Evolutionary conservation across 208 protist genomes (phyloP).

Genomic region (Trypanosomatidae sp.): DNA sequence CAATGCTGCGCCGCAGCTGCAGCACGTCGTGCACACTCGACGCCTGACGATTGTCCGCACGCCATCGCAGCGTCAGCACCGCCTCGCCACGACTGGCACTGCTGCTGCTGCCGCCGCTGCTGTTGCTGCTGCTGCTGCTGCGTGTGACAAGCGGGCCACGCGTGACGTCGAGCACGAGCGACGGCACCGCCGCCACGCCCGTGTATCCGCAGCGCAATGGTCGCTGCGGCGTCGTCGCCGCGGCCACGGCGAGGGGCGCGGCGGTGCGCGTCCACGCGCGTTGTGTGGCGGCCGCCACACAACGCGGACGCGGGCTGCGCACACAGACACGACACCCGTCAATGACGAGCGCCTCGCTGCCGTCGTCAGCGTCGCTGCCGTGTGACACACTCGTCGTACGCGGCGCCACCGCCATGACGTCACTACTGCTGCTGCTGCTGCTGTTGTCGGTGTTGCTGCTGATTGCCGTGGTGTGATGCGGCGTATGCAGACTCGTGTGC

Average conservation of each 20-base stretch:
- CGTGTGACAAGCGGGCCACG: conserved; percentile 61
- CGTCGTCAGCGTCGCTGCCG: conserved; percentile 1
- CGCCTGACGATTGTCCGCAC: conserved; percentile 40
- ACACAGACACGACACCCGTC: conserved; percentile 9
- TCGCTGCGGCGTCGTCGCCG: too few relatives aligned
- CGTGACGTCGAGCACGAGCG: conserved; percentile 47
- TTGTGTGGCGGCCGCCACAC: too few relatives aligned
- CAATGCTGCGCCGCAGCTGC: conserved; percentile 24
- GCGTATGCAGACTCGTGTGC: conserved; percentile 14
- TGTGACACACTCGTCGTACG: too few relatives aligned
- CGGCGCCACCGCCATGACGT: too few relatives aligned
- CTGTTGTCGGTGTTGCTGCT: too few relatives aligned
- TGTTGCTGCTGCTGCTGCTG: too few relatives aligned
- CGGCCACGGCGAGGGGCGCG: too few relatives aligned
- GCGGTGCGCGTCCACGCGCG: too few relatives aligned
- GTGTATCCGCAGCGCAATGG: conserved; percentile 41
- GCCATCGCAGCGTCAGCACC: conserved; percentile 60
- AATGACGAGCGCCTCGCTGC: conserved; percentile 9
- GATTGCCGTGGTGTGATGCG: background rate
- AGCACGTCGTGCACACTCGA: conserved; percentile 34
- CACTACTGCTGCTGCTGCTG: too few relatives aligned
- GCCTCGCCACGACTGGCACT: conserved; percentile 13
- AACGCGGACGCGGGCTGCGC: conserved; percentile 8
- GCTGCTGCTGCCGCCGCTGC: too few relatives aligned
- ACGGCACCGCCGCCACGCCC: conserved; percentile 60